Evolutionary conservation across 2,329 filamentous ascomycete genomes (phyloP).

Genomic region (Huntiella abstrusa): DNA sequence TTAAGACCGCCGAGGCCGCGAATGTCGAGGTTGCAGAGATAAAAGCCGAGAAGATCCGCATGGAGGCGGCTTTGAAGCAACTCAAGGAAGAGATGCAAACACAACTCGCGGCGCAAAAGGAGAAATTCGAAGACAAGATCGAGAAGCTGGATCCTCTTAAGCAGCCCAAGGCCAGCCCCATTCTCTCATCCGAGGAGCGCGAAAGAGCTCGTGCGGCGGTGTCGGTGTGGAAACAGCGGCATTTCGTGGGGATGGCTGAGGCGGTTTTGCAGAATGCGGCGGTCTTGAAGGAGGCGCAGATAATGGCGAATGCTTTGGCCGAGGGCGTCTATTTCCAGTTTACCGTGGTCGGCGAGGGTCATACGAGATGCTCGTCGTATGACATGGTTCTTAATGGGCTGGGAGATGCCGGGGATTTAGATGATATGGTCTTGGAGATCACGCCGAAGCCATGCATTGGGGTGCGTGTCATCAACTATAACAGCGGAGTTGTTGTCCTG

Average conservation of each 20-base stretch:
- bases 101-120: constrained; percentile 65
- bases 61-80: constrained; percentile 62
- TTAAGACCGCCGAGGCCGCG: constrained; percentile 55
- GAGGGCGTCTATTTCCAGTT: constrained; percentile 92
- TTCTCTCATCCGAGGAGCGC: constrained; percentile 53
- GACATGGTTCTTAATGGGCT: constrained; percentile 90
- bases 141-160: constrained; percentile 53
- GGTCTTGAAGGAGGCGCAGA: constrained; percentile 81
- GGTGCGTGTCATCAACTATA: constrained; percentile 79
- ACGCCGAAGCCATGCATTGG: constrained; percentile 79
- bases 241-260: constrained; percentile 89
- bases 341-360: constrained; percentile 71
- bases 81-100: constrained; percentile 80
- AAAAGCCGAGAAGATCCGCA: constrained; percentile 60
- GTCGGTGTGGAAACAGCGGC: constrained; percentile 61
- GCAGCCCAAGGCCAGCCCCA: constrained; percentile 39
- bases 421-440: constrained; percentile 62
- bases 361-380: constrained; percentile 81
- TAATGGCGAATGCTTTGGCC: constrained; percentile 93
- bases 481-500: constrained; percentile 64
- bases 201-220: constrained; percentile 47
- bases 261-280: constrained; percentile 74
- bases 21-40: constrained; percentile 70
- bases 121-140: constrained; percentile 68
- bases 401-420: constrained; percentile 63